These are phyloP conservation scores for Cephaloascus fragrans DNA, from an alignment of 805 yeast species.

Conservation along the genomic window DNA sequence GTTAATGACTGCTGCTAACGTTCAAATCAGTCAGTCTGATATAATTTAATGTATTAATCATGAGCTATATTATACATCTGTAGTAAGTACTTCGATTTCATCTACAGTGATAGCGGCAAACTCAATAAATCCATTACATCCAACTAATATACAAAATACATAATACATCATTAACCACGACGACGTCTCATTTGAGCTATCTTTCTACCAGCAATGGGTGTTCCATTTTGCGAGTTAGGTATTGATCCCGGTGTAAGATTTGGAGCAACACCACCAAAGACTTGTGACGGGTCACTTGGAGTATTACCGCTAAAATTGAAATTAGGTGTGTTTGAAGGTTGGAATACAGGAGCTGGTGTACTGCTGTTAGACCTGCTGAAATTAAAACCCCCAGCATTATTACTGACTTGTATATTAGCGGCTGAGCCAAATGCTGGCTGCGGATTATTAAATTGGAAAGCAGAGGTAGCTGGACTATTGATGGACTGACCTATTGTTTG, in stretches of 20 bases:
- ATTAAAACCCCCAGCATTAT: background rate
- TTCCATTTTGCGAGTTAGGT: background rate
- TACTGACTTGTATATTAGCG: background rate
- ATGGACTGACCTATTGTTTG: background rate
- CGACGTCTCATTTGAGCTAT: slow-evolving; percentile 11
- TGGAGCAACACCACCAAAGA: background rate
- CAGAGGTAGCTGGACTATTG: background rate
- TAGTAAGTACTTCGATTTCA: no score
- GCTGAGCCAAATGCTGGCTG: background rate
- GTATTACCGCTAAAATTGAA: background rate
- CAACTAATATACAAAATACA: no score
- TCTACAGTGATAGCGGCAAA: no score
- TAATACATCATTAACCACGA: background rate
- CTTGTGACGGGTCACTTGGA: background rate
- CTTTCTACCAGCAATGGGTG: slow-evolving; percentile 1
- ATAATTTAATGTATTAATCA: no score
- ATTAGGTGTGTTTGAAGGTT: background rate
- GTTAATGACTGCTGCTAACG: no score
- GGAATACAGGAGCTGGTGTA: background rate
- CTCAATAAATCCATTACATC: no score
- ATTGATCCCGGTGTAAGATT: slow-evolving; percentile 1
- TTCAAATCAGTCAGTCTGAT: no score
- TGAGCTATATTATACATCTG: no score
- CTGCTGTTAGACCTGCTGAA: background rate
- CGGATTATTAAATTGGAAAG: background rate